Evolutionary conservation across 139 green algal species (phyloP), one percentile per base, ranked within the genome.

Genomic region (Marvania coccoides): DNA sequence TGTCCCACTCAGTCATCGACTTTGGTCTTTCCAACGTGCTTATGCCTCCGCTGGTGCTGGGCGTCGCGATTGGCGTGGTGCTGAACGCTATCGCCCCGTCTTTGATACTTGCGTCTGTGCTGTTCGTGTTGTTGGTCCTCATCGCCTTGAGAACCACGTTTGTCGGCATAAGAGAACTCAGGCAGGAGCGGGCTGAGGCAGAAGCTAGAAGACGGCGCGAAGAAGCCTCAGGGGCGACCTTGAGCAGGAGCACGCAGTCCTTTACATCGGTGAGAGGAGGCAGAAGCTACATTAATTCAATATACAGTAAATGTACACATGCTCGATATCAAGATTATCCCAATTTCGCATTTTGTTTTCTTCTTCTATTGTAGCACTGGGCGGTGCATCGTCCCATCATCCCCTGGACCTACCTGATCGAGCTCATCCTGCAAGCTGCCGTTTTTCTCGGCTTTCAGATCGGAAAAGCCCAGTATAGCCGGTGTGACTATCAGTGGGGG

Each of bases 401-500:
- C 30, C 24, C 23, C 19, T 64, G 57, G 57, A 47, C 30, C 14
- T 55, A 64, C 30, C 15, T 58, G 30, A 19, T 58, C 2, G 57
- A 64, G 33, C 30, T 64, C 13, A 15, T 64, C 7, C n/a, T 12
- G 37, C 47, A 30, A 19, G 57, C 24, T 29, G 57, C n/a, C 19
- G 57, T 26, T 6, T 15, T 69, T 55, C 23, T 61, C 30, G 46
- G 3, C 5, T 28, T 54, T 15, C 53, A 73, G 55, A 12, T 73
- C 9, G 56, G 67, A 28, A 73, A 73, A 40, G 40, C 37, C 2
- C 34, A 23, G 2, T 73, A 54, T 38, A 19, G 28, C 2, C 56
- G 58, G 35, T 73, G 67, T 33, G 39, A 36, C 38, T 73, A 54
- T 53, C 57, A 67, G 53, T 45, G 26, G 33, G 56, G 36, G 10